Conservation (phyloP, 1,284 basidiomycete species). For the Ceratobasidium theobromae region DNA sequence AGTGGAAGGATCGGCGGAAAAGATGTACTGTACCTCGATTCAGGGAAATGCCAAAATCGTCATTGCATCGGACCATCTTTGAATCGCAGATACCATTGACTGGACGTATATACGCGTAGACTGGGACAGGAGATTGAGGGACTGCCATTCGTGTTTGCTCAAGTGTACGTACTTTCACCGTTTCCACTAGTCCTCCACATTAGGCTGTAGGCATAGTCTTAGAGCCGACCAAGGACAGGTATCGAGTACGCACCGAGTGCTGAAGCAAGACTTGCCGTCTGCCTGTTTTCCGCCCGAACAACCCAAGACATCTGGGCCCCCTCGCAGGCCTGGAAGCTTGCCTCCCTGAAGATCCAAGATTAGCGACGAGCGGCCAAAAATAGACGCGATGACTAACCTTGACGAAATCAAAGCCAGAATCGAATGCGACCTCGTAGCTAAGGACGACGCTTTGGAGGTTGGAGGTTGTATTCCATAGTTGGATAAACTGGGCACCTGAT, state of each 20-base stretch:
- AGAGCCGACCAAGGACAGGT: not conserved
- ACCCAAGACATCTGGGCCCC: conserved; percentile 52
- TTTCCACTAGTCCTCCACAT: conserved; percentile 68
- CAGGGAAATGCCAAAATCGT: conserved; percentile 50
- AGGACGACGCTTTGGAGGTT: conserved; percentile 41
- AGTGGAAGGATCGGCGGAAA: conserved; percentile 54
- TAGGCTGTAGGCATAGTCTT: conserved; percentile 44
- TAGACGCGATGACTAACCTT: conserved; percentile 34
- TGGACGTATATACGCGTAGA: conserved; percentile 63
- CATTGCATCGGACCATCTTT: conserved; percentile 45
- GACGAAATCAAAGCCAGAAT: conserved; percentile 58
- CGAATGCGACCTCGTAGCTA: conserved; percentile 72
- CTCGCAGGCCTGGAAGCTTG: conserved; percentile 72
- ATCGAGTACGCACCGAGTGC: conserved; percentile 46
- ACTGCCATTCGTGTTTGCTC: not conserved
- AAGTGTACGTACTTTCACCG: conserved; percentile 54
- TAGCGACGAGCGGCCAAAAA: not conserved
- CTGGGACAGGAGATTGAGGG: conserved; percentile 43
- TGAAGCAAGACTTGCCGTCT: conserved; percentile 63
- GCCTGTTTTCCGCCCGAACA: conserved; percentile 52
- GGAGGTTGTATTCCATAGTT: conserved; percentile 9
- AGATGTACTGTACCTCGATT: conserved; percentile 47
- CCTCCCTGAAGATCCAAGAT: conserved; percentile 49
- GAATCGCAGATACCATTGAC: conserved; percentile 46
- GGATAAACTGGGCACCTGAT: conserved; percentile 17